Evolutionary conservation across 2,329 filamentous ascomycete species (phyloP).

Genomic region (Colletotrichum sp.): DNA sequence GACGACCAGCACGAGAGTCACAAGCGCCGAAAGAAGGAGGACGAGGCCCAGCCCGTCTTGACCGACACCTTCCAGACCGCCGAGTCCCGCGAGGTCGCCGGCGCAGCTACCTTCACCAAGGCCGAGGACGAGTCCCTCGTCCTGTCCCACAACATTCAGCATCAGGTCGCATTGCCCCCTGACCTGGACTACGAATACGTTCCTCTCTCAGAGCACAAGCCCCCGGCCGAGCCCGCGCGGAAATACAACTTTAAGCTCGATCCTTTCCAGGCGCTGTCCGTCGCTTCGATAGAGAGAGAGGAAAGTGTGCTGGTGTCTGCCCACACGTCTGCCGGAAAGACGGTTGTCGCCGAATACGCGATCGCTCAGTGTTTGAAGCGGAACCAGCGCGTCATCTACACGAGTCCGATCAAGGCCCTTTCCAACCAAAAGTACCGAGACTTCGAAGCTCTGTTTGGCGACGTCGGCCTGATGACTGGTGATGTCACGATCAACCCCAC

Average conservation of each 20-base stretch:
- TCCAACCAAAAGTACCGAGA: constrained; percentile 99
- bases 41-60: constrained; percentile 75
- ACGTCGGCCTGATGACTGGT: constrained; percentile 97
- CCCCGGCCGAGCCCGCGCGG: constrained; percentile 85
- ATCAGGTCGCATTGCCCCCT: constrained; percentile 93
- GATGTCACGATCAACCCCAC: constrained; percentile 99
- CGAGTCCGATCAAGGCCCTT: constrained; percentile 97
- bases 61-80: constrained; percentile 96
- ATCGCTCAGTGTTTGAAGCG: constrained; percentile 97
- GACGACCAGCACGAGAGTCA: constrained; percentile 42
- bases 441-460: constrained; percentile 93
- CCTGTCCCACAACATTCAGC: constrained; percentile 95
- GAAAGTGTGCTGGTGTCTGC: constrained; percentile 97
- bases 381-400: constrained; percentile 98
- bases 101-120: constrained; percentile 71
- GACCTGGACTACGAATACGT: constrained; percentile 94
- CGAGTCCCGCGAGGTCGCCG: constrained; percentile 87
- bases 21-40: constrained; percentile 70
- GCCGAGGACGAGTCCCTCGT: constrained; percentile 75
- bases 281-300: constrained; percentile 92
- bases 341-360: constrained; percentile 96
- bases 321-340: constrained; percentile 97
- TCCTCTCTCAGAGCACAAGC: constrained; percentile 92
- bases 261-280: constrained; percentile 94
- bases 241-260: constrained; percentile 90